phyloP scores from a whole-genome alignment of 2,329 filamentous ascomycete genomes.

The Fusarium humuli region DNA sequence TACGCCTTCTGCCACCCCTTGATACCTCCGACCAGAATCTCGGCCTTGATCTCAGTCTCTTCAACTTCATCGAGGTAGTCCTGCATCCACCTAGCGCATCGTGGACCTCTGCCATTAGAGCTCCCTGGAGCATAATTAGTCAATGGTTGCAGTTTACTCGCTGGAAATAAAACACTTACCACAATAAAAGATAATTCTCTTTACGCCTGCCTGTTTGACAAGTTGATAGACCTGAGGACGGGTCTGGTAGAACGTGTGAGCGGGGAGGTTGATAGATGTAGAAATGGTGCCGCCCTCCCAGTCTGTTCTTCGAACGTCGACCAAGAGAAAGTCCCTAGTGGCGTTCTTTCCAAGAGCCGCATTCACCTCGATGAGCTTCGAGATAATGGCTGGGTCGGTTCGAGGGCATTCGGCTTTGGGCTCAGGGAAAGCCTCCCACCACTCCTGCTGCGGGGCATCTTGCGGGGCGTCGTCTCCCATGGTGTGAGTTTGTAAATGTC shows the following conservation, averaged over 20 bases:
- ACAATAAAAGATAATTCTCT: slow-evolving; percentile 66
- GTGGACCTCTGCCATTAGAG: slow-evolving; percentile 62
- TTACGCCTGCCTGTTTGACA: slow-evolving; percentile 61
- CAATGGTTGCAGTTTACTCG: not conserved
- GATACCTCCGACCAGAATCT: slow-evolving; percentile 64
- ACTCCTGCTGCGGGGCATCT: slow-evolving; percentile 44
- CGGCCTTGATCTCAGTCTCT: slow-evolving; percentile 58
- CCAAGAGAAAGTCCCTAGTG: slow-evolving; percentile 57
- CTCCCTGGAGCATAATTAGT: slow-evolving; percentile 55
- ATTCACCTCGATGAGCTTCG: slow-evolving; percentile 55
- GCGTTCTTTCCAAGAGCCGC: slow-evolving; percentile 46
- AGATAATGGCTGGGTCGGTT: slow-evolving; percentile 56
- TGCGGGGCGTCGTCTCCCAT: slow-evolving; percentile 45
- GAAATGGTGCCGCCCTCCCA: slow-evolving; percentile 70
- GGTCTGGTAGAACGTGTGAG: slow-evolving; percentile 65
- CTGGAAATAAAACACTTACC: slow-evolving; percentile 51
- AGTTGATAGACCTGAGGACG: slow-evolving; percentile 61
- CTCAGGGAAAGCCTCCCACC: slow-evolving; percentile 59
- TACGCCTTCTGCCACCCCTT: slow-evolving; percentile 66
- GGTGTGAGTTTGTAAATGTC: not conserved
- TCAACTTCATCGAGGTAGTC: slow-evolving; percentile 63
- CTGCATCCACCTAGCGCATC: slow-evolving; percentile 67
- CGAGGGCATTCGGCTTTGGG: slow-evolving; percentile 54
- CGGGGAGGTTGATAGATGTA: slow-evolving; percentile 68
- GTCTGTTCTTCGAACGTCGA: slow-evolving; percentile 66